These are phyloP conservation scores for Quercus cerris DNA, from an alignment of 306 rosid genomes.

Conservation along the genomic window DNA sequence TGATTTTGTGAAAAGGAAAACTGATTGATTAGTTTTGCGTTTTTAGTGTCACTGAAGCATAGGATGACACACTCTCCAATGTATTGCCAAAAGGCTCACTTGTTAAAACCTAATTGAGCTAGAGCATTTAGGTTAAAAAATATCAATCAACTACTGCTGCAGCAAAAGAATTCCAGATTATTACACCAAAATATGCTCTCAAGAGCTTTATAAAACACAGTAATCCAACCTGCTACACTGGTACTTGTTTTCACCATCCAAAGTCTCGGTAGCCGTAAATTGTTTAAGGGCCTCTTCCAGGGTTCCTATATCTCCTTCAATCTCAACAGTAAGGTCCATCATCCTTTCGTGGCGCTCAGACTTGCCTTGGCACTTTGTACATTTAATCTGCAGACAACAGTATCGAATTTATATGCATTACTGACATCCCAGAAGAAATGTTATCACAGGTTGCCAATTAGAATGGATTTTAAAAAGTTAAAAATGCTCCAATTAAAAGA, in stretches of 20 bases:
- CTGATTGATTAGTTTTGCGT: neutral
- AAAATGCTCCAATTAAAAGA: neutral
- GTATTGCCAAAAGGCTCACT: no score
- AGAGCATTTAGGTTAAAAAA: neutral
- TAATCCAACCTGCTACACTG: slow-evolving; percentile 73
- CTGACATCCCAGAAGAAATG: slow-evolving; percentile 7
- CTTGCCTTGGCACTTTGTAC: slow-evolving; percentile 84
- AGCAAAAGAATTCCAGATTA: neutral
- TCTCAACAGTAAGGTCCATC: slow-evolving; percentile 96
- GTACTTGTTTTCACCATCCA: slow-evolving; percentile 96
- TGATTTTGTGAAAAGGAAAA: neutral
- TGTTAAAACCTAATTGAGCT: no score
- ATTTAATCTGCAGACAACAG: slow-evolving; percentile 65
- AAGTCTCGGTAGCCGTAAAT: slow-evolving; percentile 77
- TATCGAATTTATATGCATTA: slow-evolving; percentile 17
- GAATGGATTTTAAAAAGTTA: neutral
- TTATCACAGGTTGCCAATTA: slow-evolving; percentile 1
- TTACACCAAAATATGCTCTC: neutral
- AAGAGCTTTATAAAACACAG: slow-evolving; percentile 8
- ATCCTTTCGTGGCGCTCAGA: slow-evolving; percentile 94
- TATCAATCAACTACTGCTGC: neutral
- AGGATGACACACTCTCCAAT: no score
- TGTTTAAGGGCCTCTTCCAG: slow-evolving; percentile 75
- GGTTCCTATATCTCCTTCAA: slow-evolving; percentile 87
- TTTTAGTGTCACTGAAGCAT: neutral